These are phyloP conservation scores for Populus alba DNA, from an alignment of 345 rosid genomes.

Conservation along the genomic window DNA sequence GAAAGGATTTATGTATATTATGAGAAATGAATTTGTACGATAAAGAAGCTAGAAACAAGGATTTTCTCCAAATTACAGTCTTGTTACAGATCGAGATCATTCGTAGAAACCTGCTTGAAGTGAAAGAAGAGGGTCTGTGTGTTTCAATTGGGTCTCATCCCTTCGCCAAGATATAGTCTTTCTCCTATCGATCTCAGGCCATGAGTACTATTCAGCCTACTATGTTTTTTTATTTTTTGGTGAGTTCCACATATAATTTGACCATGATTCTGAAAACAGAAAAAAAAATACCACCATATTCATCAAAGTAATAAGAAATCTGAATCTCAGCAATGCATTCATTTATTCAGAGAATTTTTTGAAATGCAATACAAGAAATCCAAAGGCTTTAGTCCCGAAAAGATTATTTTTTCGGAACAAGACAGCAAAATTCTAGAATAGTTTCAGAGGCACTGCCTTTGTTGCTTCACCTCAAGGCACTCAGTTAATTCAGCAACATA, in stretches of 20 bases:
- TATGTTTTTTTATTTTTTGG: too few relatives aligned
- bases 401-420: neutral
- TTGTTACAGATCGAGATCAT: neutral
- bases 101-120: neutral
- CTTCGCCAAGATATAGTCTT: too few relatives aligned
- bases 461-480: too few relatives aligned
- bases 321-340: neutral
- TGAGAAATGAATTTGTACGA: neutral
- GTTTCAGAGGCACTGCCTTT: neutral
- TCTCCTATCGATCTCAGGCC: neutral
- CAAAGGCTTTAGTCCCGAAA: neutral
- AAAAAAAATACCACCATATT: too few relatives aligned
- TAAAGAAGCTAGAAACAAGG: neutral
- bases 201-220: too few relatives aligned
- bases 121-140: too few relatives aligned
- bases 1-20: neutral
- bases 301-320: too few relatives aligned
- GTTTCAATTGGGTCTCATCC: too few relatives aligned
- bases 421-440: neutral
- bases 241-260: neutral
- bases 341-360: neutral
- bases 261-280: neutral
- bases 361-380: too few relatives aligned
- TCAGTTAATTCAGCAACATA: too few relatives aligned
- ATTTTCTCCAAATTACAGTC: neutral